Conservation (phyloP, 345 rosid species). For the Salix udensis region DNA sequence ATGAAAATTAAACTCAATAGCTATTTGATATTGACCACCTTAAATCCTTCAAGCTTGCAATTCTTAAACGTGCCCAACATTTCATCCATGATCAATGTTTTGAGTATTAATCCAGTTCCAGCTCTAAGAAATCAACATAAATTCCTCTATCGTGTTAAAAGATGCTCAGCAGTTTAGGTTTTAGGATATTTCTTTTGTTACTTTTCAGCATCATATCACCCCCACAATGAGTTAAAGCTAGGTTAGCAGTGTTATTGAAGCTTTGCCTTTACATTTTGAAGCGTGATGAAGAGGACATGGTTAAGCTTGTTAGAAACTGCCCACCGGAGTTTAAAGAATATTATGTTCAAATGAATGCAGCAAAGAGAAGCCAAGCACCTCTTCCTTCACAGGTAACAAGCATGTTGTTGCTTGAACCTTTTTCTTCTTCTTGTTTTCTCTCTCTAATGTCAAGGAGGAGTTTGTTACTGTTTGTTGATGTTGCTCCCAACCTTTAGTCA, state of each 20-base stretch:
- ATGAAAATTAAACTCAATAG: no score
- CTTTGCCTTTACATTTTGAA: conserved; percentile 26
- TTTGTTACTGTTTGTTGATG: neutral
- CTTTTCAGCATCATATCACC: neutral
- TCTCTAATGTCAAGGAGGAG: neutral
- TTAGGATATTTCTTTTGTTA: neutral
- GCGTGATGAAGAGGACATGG: conserved; percentile 91
- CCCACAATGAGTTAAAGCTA: conserved; percentile 6
- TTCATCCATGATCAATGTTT: neutral
- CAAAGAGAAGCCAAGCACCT: conserved; percentile 92
- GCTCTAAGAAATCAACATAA: neutral
- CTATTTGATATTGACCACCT: no score
- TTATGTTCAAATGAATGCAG: conserved; percentile 89
- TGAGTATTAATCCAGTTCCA: neutral
- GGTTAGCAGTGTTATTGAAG: neutral
- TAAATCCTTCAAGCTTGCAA: no score
- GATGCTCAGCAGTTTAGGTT: neutral
- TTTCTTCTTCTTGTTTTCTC: neutral
- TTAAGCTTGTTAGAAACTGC: conserved; percentile 70
- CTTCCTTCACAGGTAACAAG: conserved; percentile 71
- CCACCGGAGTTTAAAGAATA: conserved; percentile 77
- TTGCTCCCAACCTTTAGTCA: no score
- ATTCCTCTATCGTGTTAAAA: neutral
- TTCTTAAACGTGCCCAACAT: neutral
- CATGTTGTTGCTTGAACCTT: neutral